Evolutionary conservation across 371 early-diverging fungal species (phyloP), one percentile per base, ranked within the genome.

Genomic region (Lichtheimia ramosa): DNA sequence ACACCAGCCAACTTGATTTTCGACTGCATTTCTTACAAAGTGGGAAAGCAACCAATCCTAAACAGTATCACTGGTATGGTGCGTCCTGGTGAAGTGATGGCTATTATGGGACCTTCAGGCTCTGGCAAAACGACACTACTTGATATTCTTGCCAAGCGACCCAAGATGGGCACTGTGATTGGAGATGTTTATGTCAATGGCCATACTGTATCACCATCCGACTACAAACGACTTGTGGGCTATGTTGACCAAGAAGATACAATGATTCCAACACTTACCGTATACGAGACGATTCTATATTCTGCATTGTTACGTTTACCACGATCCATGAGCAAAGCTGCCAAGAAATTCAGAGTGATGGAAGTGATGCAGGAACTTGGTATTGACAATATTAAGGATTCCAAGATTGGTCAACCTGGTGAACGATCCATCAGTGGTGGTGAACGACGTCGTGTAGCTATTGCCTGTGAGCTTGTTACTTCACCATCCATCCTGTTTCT

Each of bases 241-340:
- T 95, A 88, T 65, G 92, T 93, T 5, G 86, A 89, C 69, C 94
- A 95, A 70, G 94, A 95, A 61, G 95, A 95, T 62, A 85, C 90
- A 3, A 84, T 95, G 66, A 81, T 93, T 23, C 77, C 90, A 3
- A 92, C 94, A 0, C 79, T 90, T 77, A 94, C 94, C 1, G 93
- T 93, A 0, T 81, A 84, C 28, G 94, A 95, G 59, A 89, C 92
- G 8, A 87, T 94, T 50, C 69, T 83, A 16, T 91, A 92, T 74
- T 88, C 91, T 15, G 91, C 92, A 14, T 70, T 81, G 54, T 64
- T 96, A 50, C 87, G 95, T n/a, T 73, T 94, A 20, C 92, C 92
- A 10, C 81, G 82, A 41, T 74, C 75, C 3, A 86, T 89, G 78
- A 75, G 85, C 12, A 62, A 68, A 5, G 71, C 73, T 7, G 86